phyloP scores from a whole-genome alignment of 177 flowering plant genomes.

The Vitis hybrid region DNA sequence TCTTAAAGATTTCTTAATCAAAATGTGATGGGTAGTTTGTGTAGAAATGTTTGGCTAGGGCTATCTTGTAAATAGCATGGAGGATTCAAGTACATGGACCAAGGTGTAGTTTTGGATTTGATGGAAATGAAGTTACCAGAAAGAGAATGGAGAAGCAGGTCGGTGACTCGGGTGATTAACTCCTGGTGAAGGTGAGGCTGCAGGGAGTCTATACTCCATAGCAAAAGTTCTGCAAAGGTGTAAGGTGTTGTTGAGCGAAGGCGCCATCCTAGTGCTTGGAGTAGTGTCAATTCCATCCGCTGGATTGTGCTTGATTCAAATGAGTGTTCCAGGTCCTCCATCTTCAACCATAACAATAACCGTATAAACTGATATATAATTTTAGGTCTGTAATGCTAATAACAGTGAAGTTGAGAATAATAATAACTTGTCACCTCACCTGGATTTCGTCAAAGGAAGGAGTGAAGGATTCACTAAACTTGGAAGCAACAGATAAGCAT shows the following conservation, averaged over 20 bases:
- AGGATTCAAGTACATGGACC: too few relatives aligned
- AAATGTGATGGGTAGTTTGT: too few relatives aligned
- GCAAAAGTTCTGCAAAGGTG: conserved; percentile 43
- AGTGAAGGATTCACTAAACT: conserved; percentile 41
- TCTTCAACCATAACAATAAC: conserved; percentile 27
- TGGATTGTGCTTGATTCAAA: conserved; percentile 39
- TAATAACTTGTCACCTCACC: conserved; percentile 24
- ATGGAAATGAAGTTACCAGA: conserved; percentile 28
- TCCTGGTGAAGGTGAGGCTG: conserved; percentile 15
- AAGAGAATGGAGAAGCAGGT: conserved; percentile 41
- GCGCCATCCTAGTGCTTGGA: conserved; percentile 51
- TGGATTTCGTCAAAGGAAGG: conserved; percentile 49
- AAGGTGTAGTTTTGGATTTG: too few relatives aligned
- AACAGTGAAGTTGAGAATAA: not conserved
- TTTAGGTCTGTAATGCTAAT: not conserved
- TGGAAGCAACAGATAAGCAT: conserved; percentile 64
- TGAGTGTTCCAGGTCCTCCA: conserved; percentile 38
- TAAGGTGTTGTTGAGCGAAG: conserved; percentile 44
- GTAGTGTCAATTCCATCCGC: conserved; percentile 49
- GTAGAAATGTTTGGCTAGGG: too few relatives aligned
- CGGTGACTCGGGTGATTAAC: conserved; percentile 28
- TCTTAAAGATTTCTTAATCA: too few relatives aligned
- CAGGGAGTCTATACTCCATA: conserved; percentile 18
- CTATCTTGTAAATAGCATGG: too few relatives aligned
- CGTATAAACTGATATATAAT: not conserved